Conservation (phyloP, 345 rosid genomes). For the Leavenworthia alabamica region DNA sequence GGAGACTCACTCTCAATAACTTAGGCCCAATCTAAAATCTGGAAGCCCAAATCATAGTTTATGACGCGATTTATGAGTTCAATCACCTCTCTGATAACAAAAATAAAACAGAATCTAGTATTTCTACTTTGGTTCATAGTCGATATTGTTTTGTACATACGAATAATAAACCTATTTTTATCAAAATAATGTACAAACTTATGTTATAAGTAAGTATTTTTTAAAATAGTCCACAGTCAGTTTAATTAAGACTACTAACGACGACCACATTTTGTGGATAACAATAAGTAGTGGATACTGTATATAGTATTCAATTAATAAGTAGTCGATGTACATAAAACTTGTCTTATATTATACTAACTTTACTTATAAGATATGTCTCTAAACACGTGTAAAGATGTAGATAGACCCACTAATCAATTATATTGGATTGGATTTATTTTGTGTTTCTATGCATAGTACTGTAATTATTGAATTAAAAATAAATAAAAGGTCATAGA, state of each 20-base stretch:
- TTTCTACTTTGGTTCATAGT: not conserved
- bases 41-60: slow-evolving; percentile 4
- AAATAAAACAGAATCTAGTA: not conserved
- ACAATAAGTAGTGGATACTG: not conserved
- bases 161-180: not conserved
- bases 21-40: not conserved
- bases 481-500: slow-evolving; percentile 3
- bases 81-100: not conserved
- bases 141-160: not conserved
- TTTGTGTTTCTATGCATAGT: not conserved
- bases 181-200: not conserved
- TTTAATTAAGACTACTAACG: not conserved
- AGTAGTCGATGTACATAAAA: not conserved
- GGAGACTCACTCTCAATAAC: not conserved
- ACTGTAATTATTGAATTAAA: slow-evolving; percentile 11
- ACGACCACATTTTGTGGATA: not conserved
- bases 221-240: not conserved
- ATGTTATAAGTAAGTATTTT: too few relatives aligned
- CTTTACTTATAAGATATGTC: not conserved
- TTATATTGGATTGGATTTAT: not conserved
- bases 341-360: not conserved
- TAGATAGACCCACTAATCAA: not conserved
- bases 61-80: not conserved
- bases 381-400: not conserved
- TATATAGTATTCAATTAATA: not conserved